Conservation (phyloP, 768 basidiomycete genomes). For the Lactarius deliciosus region DNA sequence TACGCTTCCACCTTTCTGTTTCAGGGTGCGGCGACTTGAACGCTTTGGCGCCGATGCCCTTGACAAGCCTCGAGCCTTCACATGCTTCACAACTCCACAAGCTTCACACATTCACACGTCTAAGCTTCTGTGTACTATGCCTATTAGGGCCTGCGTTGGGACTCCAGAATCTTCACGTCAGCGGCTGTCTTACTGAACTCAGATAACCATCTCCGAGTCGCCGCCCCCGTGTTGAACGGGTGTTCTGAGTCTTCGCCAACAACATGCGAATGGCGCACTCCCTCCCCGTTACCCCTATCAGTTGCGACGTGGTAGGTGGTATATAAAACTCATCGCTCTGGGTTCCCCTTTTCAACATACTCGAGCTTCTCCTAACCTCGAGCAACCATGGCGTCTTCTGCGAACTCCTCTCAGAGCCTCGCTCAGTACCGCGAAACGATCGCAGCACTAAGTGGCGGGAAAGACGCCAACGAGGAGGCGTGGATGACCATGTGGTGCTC, state of each 20-base stretch:
- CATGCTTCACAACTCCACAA: background rate
- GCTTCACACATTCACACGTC: background rate
- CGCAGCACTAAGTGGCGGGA: background rate
- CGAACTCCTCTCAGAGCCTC: background rate
- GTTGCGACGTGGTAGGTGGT: background rate
- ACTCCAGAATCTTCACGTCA: background rate
- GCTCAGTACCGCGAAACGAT: constrained; percentile 4
- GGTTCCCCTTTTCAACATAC: background rate
- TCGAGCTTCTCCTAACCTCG: background rate
- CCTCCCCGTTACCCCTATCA: background rate
- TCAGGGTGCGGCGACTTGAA: background rate
- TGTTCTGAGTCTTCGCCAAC: background rate
- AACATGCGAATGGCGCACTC: background rate
- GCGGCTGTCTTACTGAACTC: background rate
- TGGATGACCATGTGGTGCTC: constrained; percentile 25
- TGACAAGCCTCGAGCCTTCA: background rate
- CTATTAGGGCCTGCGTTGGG: background rate
- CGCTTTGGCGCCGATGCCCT: background rate
- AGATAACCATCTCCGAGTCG: constrained; percentile 1
- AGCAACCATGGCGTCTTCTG: background rate
- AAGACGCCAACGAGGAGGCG: constrained; percentile 4
- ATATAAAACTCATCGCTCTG: background rate
- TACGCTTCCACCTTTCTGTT: background rate
- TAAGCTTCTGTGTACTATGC: background rate
- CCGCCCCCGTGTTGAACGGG: background rate